A percentile compares a stretch with the other conserved stretches of the same genome.
phyloP scores from a whole-genome alignment of 345 rosid species.

The Sisymbrium altissimum region DNA sequence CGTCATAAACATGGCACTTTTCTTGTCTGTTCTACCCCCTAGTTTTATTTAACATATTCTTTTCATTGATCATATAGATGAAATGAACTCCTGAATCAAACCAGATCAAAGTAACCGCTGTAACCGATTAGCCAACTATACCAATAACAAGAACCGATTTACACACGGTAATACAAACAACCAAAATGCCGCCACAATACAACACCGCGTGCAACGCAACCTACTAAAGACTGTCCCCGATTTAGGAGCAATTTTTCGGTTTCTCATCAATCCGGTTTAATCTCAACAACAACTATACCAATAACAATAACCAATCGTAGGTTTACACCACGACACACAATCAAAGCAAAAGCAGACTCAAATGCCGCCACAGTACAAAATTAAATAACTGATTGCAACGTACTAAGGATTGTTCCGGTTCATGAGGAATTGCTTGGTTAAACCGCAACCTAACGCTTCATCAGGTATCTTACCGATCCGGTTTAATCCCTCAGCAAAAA shows the following conservation, averaged over 20 bases:
- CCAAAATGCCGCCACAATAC: too few species aligned
- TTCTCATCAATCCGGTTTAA: conserved; percentile 34
- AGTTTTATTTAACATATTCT: too few species aligned
- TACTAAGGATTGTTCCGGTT: conserved; percentile 6
- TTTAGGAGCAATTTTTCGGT: conserved; percentile 34
- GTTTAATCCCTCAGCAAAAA: conserved; percentile 59
- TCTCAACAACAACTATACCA: conserved; percentile 15
- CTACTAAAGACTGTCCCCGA: neutral
- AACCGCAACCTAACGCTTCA: conserved; percentile 53
- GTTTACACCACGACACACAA: neutral
- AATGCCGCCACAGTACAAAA: too few species aligned
- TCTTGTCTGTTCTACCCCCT: too few species aligned
- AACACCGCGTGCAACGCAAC: too few species aligned
- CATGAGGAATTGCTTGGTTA: conserved; percentile 37
- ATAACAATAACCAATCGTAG: neutral
- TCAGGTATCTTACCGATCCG: conserved; percentile 45
- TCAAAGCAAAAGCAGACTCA: too few species aligned
- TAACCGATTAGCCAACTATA: neutral
- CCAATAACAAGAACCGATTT: neutral
- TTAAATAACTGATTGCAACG: too few species aligned
- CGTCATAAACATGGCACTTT: too few species aligned
- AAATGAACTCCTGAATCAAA: neutral
- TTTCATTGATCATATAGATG: too few species aligned
- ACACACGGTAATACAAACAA: neutral
- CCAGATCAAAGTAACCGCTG: neutral